Evolutionary conservation across 2,329 filamentous ascomycete genomes (phyloP).

Genomic region (Hymenoscyphus infarciens): DNA sequence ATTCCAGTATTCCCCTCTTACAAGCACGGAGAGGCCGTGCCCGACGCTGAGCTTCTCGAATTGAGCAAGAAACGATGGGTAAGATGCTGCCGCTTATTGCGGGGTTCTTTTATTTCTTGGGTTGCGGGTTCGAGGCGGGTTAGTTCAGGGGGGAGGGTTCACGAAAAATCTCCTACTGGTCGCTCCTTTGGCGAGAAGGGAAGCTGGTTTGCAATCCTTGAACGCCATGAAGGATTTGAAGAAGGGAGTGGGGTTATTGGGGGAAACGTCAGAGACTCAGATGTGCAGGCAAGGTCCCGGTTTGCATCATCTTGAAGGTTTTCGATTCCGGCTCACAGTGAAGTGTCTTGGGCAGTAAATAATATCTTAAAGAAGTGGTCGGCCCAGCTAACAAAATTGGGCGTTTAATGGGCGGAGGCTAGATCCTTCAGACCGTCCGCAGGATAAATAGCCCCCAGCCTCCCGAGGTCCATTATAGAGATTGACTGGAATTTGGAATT

Average conservation of each 20-base stretch:
- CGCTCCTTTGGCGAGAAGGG: not conserved
- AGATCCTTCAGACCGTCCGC: not conserved
- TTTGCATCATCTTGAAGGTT: no score
- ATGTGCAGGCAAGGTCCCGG: not conserved
- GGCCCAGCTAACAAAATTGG: not conserved
- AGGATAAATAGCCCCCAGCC: no score
- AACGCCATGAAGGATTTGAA: not conserved
- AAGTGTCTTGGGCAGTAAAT: not conserved
- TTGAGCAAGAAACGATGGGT: not conserved
- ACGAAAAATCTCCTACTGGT: not conserved
- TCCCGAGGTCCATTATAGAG: no score
- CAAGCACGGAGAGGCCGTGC: not conserved
- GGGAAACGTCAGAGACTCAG: not conserved
- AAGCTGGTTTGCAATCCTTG: not conserved
- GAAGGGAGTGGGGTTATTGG: not conserved
- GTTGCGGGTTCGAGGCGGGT: not conserved
- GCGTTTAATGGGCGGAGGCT: not conserved
- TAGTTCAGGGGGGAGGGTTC: not conserved
- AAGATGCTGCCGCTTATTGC: not conserved
- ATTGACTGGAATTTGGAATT: no score
- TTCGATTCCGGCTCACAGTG: no score
- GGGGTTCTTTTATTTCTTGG: not conserved
- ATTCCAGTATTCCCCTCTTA: not conserved
- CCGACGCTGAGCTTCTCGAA: not conserved
- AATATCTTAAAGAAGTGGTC: not conserved